A percentile compares a stretch with the other conserved stretches of the same genome.
These are phyloP conservation scores for Rhytidhysteron rufulum DNA, from an alignment of 2,329 filamentous ascomycete genomes.

Conservation along the genomic window DNA sequence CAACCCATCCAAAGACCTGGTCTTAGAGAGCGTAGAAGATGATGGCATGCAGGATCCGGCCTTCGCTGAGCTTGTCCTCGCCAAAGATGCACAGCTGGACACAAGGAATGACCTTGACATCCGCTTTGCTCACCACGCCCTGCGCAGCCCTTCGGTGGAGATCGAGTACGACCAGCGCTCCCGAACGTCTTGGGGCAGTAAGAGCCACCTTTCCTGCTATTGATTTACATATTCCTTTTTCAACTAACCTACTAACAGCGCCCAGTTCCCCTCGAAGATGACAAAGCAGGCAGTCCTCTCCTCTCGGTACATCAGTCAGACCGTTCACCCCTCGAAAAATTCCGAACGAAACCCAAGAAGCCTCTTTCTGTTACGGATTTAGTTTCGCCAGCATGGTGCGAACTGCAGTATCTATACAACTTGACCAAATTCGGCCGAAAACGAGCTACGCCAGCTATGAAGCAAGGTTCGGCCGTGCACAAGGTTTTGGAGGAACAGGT, in stretches of 20 bases:
- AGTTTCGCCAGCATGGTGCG: slow-evolving; percentile 89
- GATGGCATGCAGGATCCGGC: slow-evolving; percentile 5
- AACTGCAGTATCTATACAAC: slow-evolving; percentile 88
- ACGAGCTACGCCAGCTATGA: slow-evolving; percentile 77
- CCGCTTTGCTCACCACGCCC: neutral
- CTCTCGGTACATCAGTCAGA: neutral
- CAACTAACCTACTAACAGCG: slow-evolving; percentile 40
- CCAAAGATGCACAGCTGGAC: neutral
- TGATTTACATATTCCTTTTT: neutral
- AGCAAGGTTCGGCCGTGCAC: slow-evolving; percentile 73
- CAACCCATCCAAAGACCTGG: slow-evolving; percentile 22
- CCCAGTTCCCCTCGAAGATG: slow-evolving; percentile 26
- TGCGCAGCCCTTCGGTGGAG: slow-evolving; percentile 31
- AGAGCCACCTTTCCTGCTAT: slow-evolving; percentile 4
- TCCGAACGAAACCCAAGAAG: slow-evolving; percentile 72
- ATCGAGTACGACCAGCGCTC: slow-evolving; percentile 41
- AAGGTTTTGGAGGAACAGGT: slow-evolving; percentile 81
- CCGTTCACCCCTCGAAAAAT: slow-evolving; percentile 68
- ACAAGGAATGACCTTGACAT: neutral
- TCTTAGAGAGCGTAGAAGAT: slow-evolving; percentile 18
- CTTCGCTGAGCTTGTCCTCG: slow-evolving; percentile 6
- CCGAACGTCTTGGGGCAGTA: slow-evolving; percentile 32
- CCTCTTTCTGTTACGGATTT: slow-evolving; percentile 85
- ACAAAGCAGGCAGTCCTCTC: slow-evolving; percentile 4
- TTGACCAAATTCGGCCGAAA: slow-evolving; percentile 74